These are phyloP conservation scores for Yamadazyma mexicana DNA, from an alignment of 1,139 yeast genomes.

Conservation along the genomic window DNA sequence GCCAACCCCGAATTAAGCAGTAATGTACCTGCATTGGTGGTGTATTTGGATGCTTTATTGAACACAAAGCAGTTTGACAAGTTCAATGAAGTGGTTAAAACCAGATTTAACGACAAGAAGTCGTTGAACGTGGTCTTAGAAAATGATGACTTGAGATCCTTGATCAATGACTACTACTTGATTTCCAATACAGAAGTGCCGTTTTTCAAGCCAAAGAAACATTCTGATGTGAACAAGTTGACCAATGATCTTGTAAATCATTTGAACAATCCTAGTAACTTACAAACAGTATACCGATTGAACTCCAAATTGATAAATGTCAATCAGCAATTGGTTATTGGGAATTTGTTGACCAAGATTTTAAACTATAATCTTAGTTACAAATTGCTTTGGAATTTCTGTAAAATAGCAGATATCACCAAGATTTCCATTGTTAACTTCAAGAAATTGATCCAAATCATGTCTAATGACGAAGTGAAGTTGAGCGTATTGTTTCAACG, in stretches of 20 bases:
- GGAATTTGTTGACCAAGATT: conserved; percentile 10
- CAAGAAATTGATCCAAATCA: conserved; percentile 25
- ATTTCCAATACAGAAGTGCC: conserved; percentile 2
- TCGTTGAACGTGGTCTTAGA: conserved; percentile 12
- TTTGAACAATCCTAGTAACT: conserved; percentile 8
- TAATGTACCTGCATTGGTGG: not conserved
- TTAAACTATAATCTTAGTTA: conserved; percentile 7
- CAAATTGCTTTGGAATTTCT: conserved; percentile 19
- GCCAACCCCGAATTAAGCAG: conserved; percentile 3
- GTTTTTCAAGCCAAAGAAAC: conserved; percentile 4
- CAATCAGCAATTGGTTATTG: conserved; percentile 14
- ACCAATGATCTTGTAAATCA: conserved; percentile 10
- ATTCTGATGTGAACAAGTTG: conserved; percentile 4
- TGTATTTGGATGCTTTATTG: conserved; percentile 12
- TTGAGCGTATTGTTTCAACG: conserved; percentile 32
- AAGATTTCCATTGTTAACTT: conserved; percentile 26
- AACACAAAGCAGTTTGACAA: conserved; percentile 16
- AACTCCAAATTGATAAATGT: conserved; percentile 9
- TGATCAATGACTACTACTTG: conserved; percentile 11
- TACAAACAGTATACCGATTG: conserved; percentile 6
- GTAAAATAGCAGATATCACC: conserved; percentile 21
- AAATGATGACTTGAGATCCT: conserved; percentile 7
- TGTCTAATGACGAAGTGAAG: conserved; percentile 25
- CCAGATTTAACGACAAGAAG: conserved; percentile 5
- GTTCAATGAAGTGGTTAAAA: conserved; percentile 11